phyloP scores from a whole-genome alignment of 1,284 basidiomycete genomes.

The Spongispora temasekensis region DNA sequence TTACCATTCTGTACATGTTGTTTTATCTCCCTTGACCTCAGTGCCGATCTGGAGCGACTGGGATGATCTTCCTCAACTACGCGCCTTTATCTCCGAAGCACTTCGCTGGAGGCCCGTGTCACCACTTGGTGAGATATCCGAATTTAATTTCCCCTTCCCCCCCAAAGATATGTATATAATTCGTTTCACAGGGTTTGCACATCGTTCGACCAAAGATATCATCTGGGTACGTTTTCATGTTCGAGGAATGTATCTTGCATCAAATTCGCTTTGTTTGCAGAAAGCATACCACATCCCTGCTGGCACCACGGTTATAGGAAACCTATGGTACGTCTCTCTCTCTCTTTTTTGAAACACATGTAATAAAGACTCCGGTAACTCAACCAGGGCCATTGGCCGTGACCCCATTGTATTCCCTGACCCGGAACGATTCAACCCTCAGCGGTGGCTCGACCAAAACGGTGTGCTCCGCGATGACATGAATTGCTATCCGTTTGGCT shows the following conservation, averaged over 20 bases:
- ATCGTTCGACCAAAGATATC: slow-evolving; percentile 62
- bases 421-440: slow-evolving; percentile 58
- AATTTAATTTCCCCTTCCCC: too few species aligned
- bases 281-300: slow-evolving; percentile 57
- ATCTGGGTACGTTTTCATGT: slow-evolving; percentile 43
- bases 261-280: slow-evolving; percentile 29
- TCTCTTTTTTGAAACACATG: not conserved
- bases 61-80: slow-evolving; percentile 51
- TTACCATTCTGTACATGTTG: not conserved
- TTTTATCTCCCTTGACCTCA: slow-evolving; percentile 7
- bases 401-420: slow-evolving; percentile 60
- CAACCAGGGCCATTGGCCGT: slow-evolving; percentile 48
- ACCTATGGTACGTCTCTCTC: slow-evolving; percentile 48
- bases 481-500: slow-evolving; percentile 56
- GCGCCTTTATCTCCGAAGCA: slow-evolving; percentile 62
- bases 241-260: not conserved
- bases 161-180: not conserved
- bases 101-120: slow-evolving; percentile 67
- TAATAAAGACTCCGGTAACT: not conserved
- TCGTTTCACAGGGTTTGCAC: slow-evolving; percentile 45
- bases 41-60: slow-evolving; percentile 53
- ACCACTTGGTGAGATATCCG: slow-evolving; percentile 42
- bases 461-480: slow-evolving; percentile 54
- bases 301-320: slow-evolving; percentile 57
- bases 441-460: slow-evolving; percentile 54